These are phyloP conservation scores for Ilyonectria sp. DNA, from an alignment of 2,329 filamentous ascomycete species.

Conservation along the genomic window DNA sequence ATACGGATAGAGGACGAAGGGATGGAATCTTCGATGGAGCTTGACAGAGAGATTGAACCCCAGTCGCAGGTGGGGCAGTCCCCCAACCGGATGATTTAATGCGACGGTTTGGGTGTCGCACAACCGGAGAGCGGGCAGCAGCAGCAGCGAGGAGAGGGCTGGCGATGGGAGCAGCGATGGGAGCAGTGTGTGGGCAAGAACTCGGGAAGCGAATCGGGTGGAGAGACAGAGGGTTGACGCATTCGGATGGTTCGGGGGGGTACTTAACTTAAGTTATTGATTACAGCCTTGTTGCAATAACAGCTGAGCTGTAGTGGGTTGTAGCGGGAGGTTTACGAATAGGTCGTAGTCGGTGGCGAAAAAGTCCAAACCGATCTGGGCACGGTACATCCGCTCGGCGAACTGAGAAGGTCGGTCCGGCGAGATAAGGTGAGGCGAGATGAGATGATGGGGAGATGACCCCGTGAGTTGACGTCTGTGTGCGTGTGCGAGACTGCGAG, in stretches of 20 bases:
- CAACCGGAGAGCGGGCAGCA: slow-evolving; percentile 11
- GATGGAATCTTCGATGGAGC: slow-evolving; percentile 29
- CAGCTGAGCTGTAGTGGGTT: not conserved
- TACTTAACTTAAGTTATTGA: not conserved
- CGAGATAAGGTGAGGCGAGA: slow-evolving; percentile 30
- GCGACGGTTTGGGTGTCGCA: slow-evolving; percentile 23
- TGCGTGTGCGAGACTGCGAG: not conserved
- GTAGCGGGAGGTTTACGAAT: slow-evolving; percentile 4
- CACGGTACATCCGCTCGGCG: not conserved
- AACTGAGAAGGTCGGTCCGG: not conserved
- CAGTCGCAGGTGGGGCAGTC: slow-evolving; percentile 26
- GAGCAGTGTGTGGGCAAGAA: not conserved
- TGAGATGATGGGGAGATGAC: slow-evolving; percentile 14
- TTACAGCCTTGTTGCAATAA: not conserved
- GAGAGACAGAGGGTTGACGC: not conserved
- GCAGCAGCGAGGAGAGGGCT: not conserved
- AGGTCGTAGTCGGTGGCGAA: not conserved
- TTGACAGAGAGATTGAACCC: slow-evolving; percentile 27
- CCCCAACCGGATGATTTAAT: slow-evolving; percentile 18
- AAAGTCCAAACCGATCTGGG: not conserved
- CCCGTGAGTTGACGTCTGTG: slow-evolving; percentile 1
- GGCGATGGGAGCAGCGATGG: not conserved
- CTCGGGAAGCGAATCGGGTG: not conserved
- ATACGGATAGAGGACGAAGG: slow-evolving; percentile 27
- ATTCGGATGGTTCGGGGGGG: not conserved